phyloP scores from a whole-genome alignment of 2,329 filamentous ascomycete species.

The Colletotrichum sp. region DNA sequence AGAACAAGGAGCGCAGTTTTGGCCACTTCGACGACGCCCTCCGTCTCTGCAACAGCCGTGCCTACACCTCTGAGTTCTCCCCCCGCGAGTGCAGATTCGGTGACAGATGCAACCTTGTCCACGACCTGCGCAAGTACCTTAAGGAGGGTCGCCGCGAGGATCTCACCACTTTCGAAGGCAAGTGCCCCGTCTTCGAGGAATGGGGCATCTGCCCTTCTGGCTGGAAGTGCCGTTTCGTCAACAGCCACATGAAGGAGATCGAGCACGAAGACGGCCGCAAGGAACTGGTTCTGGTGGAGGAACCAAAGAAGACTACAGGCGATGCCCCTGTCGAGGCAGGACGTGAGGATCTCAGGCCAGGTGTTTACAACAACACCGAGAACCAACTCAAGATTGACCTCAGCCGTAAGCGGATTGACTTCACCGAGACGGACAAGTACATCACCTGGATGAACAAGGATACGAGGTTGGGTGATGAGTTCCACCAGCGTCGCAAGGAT shows the following conservation, averaged over 20 bases:
- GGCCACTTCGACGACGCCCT: conserved; percentile 79
- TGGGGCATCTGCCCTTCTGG: conserved; percentile 81
- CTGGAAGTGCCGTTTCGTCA: conserved; percentile 93
- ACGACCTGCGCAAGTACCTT: conserved; percentile 86
- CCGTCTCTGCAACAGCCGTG: conserved; percentile 77
- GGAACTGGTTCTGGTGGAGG: conserved; percentile 75
- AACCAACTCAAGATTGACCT: conserved; percentile 75
- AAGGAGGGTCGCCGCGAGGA: conserved; percentile 81
- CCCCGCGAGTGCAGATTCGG: conserved; percentile 78
- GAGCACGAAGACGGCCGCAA: conserved; percentile 79
- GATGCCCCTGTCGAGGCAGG: conserved; percentile 39
- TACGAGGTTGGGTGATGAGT: conserved; percentile 38
- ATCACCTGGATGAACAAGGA: conserved; percentile 78
- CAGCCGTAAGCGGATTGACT: conserved; percentile 71
- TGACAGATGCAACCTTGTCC: conserved; percentile 79
- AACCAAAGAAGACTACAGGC: conserved; percentile 36
- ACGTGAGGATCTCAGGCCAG: conserved; percentile 58
- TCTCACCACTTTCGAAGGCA: conserved; percentile 73
- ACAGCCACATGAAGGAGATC: conserved; percentile 84
- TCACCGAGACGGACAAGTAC: conserved; percentile 77
- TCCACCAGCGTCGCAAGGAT: conserved; percentile 43
- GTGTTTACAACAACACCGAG: conserved; percentile 76
- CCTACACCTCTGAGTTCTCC: conserved; percentile 78
- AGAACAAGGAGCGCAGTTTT: conserved; percentile 85
- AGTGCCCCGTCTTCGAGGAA: conserved; percentile 81